These are phyloP conservation scores for Taphrina deformans DNA, from an alignment of 1,139 yeast genomes.

Conservation along the genomic window DNA sequence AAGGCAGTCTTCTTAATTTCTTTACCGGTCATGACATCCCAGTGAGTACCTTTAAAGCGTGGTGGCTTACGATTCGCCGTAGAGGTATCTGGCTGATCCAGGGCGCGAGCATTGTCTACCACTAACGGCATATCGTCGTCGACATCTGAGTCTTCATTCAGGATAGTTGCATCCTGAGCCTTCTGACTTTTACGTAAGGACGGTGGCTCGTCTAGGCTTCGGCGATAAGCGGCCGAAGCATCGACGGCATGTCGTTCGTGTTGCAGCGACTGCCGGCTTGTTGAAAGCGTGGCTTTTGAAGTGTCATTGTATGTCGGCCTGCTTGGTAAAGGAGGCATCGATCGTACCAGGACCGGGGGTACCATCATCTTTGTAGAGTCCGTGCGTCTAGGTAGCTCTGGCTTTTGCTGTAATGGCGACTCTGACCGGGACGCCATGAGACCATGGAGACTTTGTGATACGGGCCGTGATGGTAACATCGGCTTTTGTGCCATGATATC, in stretches of 20 bases:
- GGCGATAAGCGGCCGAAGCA: neutral
- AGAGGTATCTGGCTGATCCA: slow-evolving; percentile 42
- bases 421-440: neutral
- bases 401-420: neutral
- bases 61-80: slow-evolving; percentile 47
- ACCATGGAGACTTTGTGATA: neutral
- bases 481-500: neutral
- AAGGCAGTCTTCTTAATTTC: slow-evolving; percentile 17
- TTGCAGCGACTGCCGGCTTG: slow-evolving; percentile 2
- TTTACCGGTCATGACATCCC: slow-evolving; percentile 27
- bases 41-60: slow-evolving; percentile 13
- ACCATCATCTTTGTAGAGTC: neutral
- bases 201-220: neutral
- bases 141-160: slow-evolving; percentile 6
- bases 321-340: neutral
- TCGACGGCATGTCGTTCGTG: slow-evolving; percentile 4
- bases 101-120: slow-evolving; percentile 8
- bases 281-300: neutral
- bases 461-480: neutral
- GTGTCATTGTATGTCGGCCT: neutral
- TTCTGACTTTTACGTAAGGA: neutral
- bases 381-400: neutral
- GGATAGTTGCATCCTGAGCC: neutral
- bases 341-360: neutral
- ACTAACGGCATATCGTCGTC: slow-evolving; percentile 4